Percentiles rank a stretch among this genome's conserved stretches.
Conservation (phyloP, 148 eudicot genomes). For the Vaccinium vitisidaea region DNA sequence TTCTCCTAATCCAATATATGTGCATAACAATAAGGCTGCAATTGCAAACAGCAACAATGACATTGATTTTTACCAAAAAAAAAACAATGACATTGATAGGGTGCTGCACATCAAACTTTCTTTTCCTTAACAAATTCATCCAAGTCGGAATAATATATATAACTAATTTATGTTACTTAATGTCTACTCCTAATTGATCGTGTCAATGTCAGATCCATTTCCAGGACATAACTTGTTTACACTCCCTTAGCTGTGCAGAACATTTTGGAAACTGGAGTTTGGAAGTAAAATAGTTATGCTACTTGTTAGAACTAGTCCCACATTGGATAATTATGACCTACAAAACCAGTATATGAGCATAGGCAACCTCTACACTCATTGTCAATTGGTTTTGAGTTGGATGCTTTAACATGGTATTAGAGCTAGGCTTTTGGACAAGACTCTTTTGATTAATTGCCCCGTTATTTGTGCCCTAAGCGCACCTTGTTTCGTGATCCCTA, state of each 20-base stretch:
- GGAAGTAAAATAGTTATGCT: conserved; percentile 4
- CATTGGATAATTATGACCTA: too few relatives aligned
- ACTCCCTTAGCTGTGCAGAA: background rate
- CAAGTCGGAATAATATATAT: background rate
- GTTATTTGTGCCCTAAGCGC: too few relatives aligned
- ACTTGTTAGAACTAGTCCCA: too few relatives aligned
- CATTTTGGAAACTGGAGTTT: background rate
- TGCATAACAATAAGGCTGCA: background rate
- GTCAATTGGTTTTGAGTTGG: too few relatives aligned
- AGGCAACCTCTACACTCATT: too few relatives aligned
- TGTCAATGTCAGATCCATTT: background rate
- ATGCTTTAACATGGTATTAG: too few relatives aligned
- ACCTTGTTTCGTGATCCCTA: too few relatives aligned
- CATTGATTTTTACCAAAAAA: too few relatives aligned
- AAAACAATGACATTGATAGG: background rate
- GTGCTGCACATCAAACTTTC: background rate
- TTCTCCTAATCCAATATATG: background rate
- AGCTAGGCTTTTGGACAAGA: too few relatives aligned
- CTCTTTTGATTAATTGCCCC: too few relatives aligned
- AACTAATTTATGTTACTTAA: background rate
- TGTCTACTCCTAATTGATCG: background rate
- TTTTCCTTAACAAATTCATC: background rate
- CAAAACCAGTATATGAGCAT: too few relatives aligned
- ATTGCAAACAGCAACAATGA: background rate
- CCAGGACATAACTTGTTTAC: background rate